These are phyloP conservation scores for Pseudogymnoascus sp. DNA, from an alignment of 2,329 filamentous ascomycete species.

Conservation along the genomic window DNA sequence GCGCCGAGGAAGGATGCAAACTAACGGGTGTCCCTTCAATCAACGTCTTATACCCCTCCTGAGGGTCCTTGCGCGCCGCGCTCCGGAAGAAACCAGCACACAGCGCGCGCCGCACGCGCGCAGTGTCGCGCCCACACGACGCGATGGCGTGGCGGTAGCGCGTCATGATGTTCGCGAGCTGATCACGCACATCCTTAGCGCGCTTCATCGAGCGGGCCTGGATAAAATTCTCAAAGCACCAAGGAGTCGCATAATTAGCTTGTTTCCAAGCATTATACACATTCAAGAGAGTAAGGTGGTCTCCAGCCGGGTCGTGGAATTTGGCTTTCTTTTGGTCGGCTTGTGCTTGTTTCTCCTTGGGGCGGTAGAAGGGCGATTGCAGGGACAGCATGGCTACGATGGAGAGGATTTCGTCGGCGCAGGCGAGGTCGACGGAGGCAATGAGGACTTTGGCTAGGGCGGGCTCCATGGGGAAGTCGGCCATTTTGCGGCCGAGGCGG, in stretches of 20 bases:
- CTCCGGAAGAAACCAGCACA: conserved; percentile 96
- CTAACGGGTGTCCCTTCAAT: conserved; percentile 94
- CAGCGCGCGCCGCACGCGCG: conserved; percentile 79
- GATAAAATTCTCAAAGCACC: conserved; percentile 98
- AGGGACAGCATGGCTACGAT: conserved; percentile 94
- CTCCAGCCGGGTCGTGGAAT: conserved; percentile 91
- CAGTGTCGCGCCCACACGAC: conserved; percentile 81
- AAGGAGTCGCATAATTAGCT: conserved; percentile 72
- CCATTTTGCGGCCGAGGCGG: conserved; percentile 90
- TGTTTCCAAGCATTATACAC: conserved; percentile 97
- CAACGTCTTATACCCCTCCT: conserved; percentile 95
- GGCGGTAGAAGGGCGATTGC: conserved; percentile 83
- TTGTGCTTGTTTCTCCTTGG: conserved; percentile 93
- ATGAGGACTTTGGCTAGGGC: conserved; percentile 87
- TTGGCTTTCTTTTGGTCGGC: conserved; percentile 97
- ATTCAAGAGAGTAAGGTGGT: conserved; percentile 90
- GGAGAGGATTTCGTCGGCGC: conserved; percentile 87
- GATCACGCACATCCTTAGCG: conserved; percentile 85
- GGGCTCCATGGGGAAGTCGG: conserved; percentile 97
- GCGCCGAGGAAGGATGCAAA: conserved; percentile 81
- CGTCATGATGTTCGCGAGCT: conserved; percentile 89
- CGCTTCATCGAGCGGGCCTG: conserved; percentile 84
- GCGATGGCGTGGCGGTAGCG: conserved; percentile 77
- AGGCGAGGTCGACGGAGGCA: conserved; percentile 76
- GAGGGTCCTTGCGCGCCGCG: conserved; percentile 85